Base-by-base conservation (phyloP, 768 basidiomycete genomes). In the Glaciozyma antarctica region DNA sequence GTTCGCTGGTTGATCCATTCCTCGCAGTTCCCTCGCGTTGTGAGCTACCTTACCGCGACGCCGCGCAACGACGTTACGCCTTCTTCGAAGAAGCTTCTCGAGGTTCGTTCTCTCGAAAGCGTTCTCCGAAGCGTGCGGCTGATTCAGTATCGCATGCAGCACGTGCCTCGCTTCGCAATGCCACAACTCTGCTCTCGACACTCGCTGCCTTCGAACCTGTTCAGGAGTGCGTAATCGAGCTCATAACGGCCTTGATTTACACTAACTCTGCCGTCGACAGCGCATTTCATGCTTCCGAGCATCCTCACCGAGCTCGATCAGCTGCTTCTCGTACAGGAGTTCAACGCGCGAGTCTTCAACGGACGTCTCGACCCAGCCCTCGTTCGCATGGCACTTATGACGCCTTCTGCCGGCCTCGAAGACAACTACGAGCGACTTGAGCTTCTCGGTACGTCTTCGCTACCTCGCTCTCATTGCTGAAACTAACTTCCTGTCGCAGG, bases 351-450 rank as follows among this genome's bases (percentile, higher is more conserved):
- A 62, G 77, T 86, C 48, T 87, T 93, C 73, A 76, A 82, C 67
- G 78, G 84, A 74, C 75, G 79, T n/a, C 81, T 92, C 52, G 76
- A 79, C 21, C 86, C 87, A 71, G 76, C 81, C 34, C 78, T 83
- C 28, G 78, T 92, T 48, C 81, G 84, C 56, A 78, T 80, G 47
- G 88, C 90, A 15, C 78, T 89, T 48, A 85, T 84, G 66, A 78
- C 88, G 0, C 86, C 87, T 12, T 84, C 87, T 13, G 84, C 84
- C 43, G 82, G 82, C 38, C 80, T 82, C 55, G 88, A 87, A 69
- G 80, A 81, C 65, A 82, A 92, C 77, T 92, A 92, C 75, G 88
- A 93, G 77, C 84, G 90, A 44, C 77, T 90, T 54, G 90, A 91
- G 75, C 79, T 90, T 58, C 81, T 91, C 21, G 90, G 88, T 89